Evolutionary conservation across 352 stramenopile species (phyloP), one percentile per base, ranked within the genome.

Genomic region (Lagenidium sp.): DNA sequence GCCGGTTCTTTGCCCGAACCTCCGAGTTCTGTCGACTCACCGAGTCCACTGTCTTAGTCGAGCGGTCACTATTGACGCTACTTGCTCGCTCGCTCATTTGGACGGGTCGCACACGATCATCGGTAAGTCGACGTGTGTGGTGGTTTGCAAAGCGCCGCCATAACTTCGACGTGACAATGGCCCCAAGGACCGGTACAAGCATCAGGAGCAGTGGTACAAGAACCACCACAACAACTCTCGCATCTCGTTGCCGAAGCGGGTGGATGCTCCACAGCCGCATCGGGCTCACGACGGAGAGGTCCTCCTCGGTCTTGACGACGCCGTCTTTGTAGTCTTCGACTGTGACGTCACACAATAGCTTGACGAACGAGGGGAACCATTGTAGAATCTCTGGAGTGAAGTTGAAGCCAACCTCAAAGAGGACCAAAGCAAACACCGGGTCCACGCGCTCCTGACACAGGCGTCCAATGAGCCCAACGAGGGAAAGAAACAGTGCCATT

Each of bases 201-300:
- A 19, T n/a, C 5, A 45, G 39, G 18, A 8, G 11, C 8, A 34
- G 31, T 19, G 39, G 39, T 11, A 25, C 23, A 10, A 45, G 23
- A 5, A 18, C 39, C 6, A 34, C 24, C 23, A 31, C 11, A 15
- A 45, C 35, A 7, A 45, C 19, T 25, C 10, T 20, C 11, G 39
- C 11, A 45, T 45, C 20, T 7, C 6, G 31, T 10, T 34, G 8
- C n/a, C 6, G 10, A 11, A 45, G 19, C 11, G 39, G 39, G 18
- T 45, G 39, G 35, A 45, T 45, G 24, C 35, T 20, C 39, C 39
- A 45, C 6, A 35, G 39, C 23, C 24, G 39, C 39, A 45, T 45
- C 10, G 39, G 39, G 18, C 22, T 45, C 20, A 45, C 16, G 23
- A 45, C 22, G 10, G 39, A 31, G 24, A 31, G 31, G 24, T 34